Evolutionary conservation across 2,329 filamentous ascomycete genomes (phyloP).

Genomic region (Passalora sequoiae): DNA sequence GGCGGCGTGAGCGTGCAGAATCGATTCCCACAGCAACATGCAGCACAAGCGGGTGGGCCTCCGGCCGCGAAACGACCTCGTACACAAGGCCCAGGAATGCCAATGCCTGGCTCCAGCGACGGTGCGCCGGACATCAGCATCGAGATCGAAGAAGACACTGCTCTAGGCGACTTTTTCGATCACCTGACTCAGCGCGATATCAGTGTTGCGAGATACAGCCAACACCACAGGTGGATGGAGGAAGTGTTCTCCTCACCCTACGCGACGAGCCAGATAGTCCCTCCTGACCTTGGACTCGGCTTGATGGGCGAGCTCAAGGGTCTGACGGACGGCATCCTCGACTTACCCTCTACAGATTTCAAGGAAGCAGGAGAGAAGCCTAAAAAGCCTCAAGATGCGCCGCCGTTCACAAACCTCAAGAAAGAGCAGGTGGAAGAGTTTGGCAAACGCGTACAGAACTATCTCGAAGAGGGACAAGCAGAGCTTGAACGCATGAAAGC

Average conservation of each 20-base stretch:
- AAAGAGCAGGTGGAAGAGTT: constrained; percentile 78
- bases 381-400: constrained; percentile 41
- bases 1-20: constrained; percentile 13
- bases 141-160: constrained; percentile 87
- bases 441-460: constrained; percentile 67
- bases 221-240: constrained; percentile 99
- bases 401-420: constrained; percentile 62
- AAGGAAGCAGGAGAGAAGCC: constrained; percentile 27
- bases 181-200: constrained; percentile 84
- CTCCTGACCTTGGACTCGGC: constrained; percentile 80
- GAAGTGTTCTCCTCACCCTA: constrained; percentile 91
- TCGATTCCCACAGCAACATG: constrained; percentile 28
- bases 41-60: constrained; percentile 33
- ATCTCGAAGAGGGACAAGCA: constrained; percentile 65
- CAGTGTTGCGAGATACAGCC: constrained; percentile 77
- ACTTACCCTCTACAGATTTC: constrained; percentile 46
- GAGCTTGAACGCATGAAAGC: constrained; percentile 83
- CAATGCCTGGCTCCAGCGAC: constrained; percentile 39
- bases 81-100: constrained; percentile 37
- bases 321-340: constrained; percentile 80
- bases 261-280: constrained; percentile 74
- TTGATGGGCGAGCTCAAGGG: constrained; percentile 69
- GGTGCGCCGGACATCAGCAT: constrained; percentile 47
- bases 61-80: constrained; percentile 46
- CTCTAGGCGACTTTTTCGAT: constrained; percentile 83